Conservation (phyloP, 1,284 basidiomycete species). For the Austroboletus rostrupii region DNA sequence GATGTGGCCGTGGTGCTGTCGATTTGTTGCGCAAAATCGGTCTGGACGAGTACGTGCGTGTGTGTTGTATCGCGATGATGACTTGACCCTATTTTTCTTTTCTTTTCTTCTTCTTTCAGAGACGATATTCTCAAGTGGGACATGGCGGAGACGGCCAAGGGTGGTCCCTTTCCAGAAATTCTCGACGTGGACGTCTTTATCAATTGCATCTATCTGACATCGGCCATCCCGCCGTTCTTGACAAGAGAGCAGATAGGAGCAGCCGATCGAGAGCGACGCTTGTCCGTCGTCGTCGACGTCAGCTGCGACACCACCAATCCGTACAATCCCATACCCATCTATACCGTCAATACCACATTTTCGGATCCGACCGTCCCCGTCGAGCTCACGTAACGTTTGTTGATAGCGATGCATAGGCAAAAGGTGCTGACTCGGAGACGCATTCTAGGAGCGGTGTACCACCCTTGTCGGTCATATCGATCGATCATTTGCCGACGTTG, state of each 20-base stretch:
- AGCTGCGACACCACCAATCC: conserved; percentile 99
- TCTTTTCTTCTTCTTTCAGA: conserved; percentile 37
- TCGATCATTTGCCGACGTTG: conserved; percentile 96
- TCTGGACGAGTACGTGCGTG: conserved; percentile 69
- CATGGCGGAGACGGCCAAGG: conserved; percentile 93
- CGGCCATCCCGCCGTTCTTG: conserved; percentile 87
- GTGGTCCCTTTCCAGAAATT: conserved; percentile 95
- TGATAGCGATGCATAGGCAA: not conserved
- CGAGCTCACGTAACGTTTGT: conserved; percentile 60
- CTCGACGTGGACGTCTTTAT: conserved; percentile 97
- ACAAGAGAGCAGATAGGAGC: conserved; percentile 69
- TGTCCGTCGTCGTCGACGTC: conserved; percentile 93
- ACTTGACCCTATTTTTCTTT: not conserved
- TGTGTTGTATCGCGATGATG: not conserved
- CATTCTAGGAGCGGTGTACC: conserved; percentile 52
- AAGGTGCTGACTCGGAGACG: not conserved
- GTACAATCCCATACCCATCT: conserved; percentile 97
- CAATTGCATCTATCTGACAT: conserved; percentile 98
- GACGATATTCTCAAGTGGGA: conserved; percentile 98
- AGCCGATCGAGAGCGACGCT: conserved; percentile 67
- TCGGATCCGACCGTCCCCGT: conserved; percentile 90
- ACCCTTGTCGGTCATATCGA: conserved; percentile 84
- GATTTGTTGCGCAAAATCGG: conserved; percentile 95
- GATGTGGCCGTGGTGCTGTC: conserved; percentile 96
- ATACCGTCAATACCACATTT: conserved; percentile 95